Conservation (phyloP, 345 rosid species). For the Citropsis articulata region DNA sequence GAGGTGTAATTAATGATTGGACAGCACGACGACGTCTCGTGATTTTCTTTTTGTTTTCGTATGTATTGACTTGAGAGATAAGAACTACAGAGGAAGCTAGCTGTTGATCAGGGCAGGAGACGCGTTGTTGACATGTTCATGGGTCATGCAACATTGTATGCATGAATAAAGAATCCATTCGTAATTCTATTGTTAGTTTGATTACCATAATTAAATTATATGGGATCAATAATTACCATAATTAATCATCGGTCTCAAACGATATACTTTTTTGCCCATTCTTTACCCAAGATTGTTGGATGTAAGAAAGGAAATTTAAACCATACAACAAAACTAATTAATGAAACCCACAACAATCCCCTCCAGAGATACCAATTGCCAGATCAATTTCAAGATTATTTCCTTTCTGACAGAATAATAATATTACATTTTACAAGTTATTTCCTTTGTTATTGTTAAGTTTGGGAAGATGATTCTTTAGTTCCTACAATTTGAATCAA, state of each 20-base stretch:
- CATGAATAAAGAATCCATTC: too few relatives aligned
- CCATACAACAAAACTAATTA: not conserved
- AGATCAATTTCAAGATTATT: too few relatives aligned
- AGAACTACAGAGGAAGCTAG: not conserved
- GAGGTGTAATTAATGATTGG: not conserved
- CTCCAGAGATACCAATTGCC: not conserved
- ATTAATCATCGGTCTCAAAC: not conserved
- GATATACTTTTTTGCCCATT: not conserved
- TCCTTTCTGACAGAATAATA: too few relatives aligned
- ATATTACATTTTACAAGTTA: too few relatives aligned
- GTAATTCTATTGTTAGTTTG: too few relatives aligned
- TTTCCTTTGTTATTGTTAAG: too few relatives aligned
- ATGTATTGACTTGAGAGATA: not conserved
- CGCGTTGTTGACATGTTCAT: conserved; percentile 23
- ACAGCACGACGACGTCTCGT: not conserved
- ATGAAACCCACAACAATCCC: not conserved
- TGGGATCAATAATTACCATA: not conserved
- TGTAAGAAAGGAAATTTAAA: not conserved
- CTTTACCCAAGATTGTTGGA: not conserved
- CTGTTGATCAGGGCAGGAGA: not conserved
- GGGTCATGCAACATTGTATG: not conserved
- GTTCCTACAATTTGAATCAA: too few relatives aligned
- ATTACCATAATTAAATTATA: not conserved
- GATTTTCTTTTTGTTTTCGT: not conserved
- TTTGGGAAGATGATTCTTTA: too few relatives aligned